These are phyloP conservation scores for Pseudozyma thailandica DNA, from an alignment of 1,284 basidiomycete species.

Conservation along the genomic window DNA sequence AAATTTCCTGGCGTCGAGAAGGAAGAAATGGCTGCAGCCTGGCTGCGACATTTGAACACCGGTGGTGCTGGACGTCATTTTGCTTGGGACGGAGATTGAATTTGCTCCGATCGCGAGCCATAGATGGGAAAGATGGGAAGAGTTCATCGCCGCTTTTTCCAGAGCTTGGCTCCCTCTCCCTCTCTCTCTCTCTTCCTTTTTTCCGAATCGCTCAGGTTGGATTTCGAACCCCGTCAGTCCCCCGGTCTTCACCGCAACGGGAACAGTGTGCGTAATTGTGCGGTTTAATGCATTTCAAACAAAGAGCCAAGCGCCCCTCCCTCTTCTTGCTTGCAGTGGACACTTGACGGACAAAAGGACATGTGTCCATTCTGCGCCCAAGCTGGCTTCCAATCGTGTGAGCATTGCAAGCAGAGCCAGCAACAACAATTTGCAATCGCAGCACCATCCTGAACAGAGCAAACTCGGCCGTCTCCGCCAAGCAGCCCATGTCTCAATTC, in stretches of 20 bases:
- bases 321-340: background rate
- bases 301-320: background rate
- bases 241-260: background rate
- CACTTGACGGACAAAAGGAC: too few relatives aligned
- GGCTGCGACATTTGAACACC: slow-evolving; percentile 9
- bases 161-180: too few relatives aligned
- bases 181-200: background rate
- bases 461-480: background rate
- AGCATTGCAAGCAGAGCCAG: background rate
- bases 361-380: too few relatives aligned
- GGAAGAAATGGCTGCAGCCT: too few relatives aligned
- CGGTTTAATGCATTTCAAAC: background rate
- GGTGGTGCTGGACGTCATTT: slow-evolving; percentile 6
- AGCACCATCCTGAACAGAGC: background rate
- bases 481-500: background rate
- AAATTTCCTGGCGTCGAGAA: too few relatives aligned
- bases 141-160: too few relatives aligned
- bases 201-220: background rate
- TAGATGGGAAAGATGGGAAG: too few relatives aligned
- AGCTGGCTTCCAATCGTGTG: background rate
- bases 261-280: background rate
- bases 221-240: background rate
- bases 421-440: too few relatives aligned
- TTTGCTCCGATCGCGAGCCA: slow-evolving; percentile 3
- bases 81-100: slow-evolving; percentile 6